Conservation (phyloP, 2,329 filamentous ascomycete species). For the Aphanocladium album region DNA sequence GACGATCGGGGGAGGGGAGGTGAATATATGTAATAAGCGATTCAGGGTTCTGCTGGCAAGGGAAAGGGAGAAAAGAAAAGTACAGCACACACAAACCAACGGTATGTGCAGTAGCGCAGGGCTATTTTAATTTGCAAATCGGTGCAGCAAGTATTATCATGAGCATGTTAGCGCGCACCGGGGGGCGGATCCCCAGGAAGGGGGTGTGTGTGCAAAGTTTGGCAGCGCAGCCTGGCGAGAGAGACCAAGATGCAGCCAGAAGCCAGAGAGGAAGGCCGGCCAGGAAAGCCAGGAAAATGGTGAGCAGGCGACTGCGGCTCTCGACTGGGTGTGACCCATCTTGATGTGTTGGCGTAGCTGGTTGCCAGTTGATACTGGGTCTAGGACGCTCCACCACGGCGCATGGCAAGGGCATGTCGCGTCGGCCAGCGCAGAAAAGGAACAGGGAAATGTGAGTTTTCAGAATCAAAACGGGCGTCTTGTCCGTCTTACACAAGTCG, state of each 20-base stretch:
- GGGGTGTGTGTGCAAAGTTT: conserved; percentile 4
- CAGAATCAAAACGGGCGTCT: not conserved
- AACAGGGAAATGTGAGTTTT: not conserved
- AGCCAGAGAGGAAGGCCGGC: not conserved
- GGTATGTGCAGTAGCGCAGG: conserved; percentile 12
- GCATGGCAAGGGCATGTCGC: conserved; percentile 32
- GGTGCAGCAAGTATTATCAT: conserved; percentile 5
- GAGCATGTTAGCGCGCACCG: conserved; percentile 16
- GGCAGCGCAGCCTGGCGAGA: not conserved
- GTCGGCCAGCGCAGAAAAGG: conserved; percentile 8
- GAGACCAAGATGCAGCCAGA: conserved; percentile 3
- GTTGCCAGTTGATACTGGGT: conserved; percentile 71
- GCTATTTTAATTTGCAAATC: conserved; percentile 16
- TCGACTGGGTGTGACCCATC: conserved; percentile 61
- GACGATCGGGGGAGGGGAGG: conserved; percentile 6
- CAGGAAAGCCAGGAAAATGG: conserved; percentile 37
- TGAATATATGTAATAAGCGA: conserved; percentile 19
- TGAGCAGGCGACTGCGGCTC: conserved; percentile 61
- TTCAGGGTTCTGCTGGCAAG: conserved; percentile 17
- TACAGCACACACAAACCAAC: conserved; percentile 13
- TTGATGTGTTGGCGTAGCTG: conserved; percentile 89
- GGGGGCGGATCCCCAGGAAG: not conserved
- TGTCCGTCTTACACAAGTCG: not conserved
- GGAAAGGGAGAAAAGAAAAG: not conserved
- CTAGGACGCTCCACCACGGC: conserved; percentile 59